phyloP scores from a whole-genome alignment of 1,284 basidiomycete species.

The Wallemia mellicola region DNA sequence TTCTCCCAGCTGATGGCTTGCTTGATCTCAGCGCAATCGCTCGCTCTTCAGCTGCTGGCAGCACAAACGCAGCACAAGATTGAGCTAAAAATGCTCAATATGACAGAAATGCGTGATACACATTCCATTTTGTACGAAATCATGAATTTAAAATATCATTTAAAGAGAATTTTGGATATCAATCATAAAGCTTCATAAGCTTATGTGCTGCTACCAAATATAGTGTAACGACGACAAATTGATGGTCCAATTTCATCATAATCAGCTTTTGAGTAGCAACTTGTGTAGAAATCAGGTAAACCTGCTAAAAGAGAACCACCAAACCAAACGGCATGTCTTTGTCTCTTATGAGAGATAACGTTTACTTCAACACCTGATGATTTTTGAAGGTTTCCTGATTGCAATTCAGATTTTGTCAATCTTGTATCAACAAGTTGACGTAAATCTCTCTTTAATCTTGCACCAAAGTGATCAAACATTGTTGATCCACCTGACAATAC shows the following conservation, averaged over 20 bases:
- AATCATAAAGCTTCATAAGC: background rate
- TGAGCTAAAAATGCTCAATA: background rate
- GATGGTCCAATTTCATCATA: slow-evolving; percentile 93
- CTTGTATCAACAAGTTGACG: slow-evolving; percentile 78
- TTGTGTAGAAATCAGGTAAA: slow-evolving; percentile 89
- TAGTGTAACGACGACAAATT: slow-evolving; percentile 78
- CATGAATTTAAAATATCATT: too few species aligned
- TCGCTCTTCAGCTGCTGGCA: background rate
- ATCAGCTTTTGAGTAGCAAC: slow-evolving; percentile 84
- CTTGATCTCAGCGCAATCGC: background rate
- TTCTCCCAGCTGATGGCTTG: background rate
- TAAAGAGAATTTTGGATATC: too few species aligned
- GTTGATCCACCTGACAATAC: slow-evolving; percentile 83
- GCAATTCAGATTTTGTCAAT: slow-evolving; percentile 42
- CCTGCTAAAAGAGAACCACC: slow-evolving; percentile 82
- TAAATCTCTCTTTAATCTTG: slow-evolving; percentile 76
- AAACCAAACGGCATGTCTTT: slow-evolving; percentile 96
- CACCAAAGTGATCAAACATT: slow-evolving; percentile 93
- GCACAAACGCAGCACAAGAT: background rate
- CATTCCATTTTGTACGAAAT: background rate
- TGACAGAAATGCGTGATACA: background rate
- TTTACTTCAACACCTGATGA: slow-evolving; percentile 85
- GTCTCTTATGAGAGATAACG: slow-evolving; percentile 93
- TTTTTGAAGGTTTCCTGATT: slow-evolving; percentile 24
- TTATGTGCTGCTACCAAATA: slow-evolving; percentile 35